These are phyloP conservation scores for Mycena citricolor DNA, from an alignment of 1,284 basidiomycete species.

Conservation along the genomic window DNA sequence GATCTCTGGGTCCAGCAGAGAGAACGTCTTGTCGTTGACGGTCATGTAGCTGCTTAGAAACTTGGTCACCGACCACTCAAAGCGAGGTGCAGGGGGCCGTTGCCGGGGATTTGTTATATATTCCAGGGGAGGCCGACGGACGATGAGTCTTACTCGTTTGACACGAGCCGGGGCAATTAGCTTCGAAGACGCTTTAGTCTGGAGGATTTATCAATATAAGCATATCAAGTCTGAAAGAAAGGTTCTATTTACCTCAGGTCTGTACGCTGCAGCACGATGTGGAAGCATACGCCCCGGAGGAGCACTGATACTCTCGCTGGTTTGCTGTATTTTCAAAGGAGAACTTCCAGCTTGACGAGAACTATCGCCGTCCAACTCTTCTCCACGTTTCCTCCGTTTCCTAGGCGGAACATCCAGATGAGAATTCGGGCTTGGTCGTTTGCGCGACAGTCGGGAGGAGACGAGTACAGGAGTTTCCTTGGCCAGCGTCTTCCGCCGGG, in stretches of 20 bases:
- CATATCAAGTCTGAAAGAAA: background rate
- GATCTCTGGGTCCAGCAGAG: slow-evolving; percentile 44
- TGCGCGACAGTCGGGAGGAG: too few species aligned
- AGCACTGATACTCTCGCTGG: too few species aligned
- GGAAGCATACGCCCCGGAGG: too few species aligned
- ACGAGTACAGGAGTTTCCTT: too few species aligned
- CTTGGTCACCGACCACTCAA: slow-evolving; percentile 51
- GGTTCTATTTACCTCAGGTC: slow-evolving; percentile 25
- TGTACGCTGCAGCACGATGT: slow-evolving; percentile 14
- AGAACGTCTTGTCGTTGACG: slow-evolving; percentile 50
- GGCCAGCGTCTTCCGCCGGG: too few species aligned
- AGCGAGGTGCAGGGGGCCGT: slow-evolving; percentile 50
- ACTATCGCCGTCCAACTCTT: too few species aligned
- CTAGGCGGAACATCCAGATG: too few species aligned
- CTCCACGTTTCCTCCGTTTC: too few species aligned
- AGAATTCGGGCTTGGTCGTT: too few species aligned
- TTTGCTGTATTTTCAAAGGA: too few species aligned
- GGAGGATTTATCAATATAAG: slow-evolving; percentile 23
- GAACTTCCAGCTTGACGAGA: too few species aligned
- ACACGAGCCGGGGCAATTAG: slow-evolving; percentile 33
- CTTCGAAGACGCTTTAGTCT: slow-evolving; percentile 28
- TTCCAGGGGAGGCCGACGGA: slow-evolving; percentile 56
- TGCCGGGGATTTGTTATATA: slow-evolving; percentile 69
- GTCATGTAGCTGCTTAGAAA: slow-evolving; percentile 63
- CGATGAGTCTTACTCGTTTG: slow-evolving; percentile 67